These are phyloP conservation scores for Clonostachys byssicola DNA, from an alignment of 2,329 filamentous ascomycete genomes.

Conservation along the genomic window DNA sequence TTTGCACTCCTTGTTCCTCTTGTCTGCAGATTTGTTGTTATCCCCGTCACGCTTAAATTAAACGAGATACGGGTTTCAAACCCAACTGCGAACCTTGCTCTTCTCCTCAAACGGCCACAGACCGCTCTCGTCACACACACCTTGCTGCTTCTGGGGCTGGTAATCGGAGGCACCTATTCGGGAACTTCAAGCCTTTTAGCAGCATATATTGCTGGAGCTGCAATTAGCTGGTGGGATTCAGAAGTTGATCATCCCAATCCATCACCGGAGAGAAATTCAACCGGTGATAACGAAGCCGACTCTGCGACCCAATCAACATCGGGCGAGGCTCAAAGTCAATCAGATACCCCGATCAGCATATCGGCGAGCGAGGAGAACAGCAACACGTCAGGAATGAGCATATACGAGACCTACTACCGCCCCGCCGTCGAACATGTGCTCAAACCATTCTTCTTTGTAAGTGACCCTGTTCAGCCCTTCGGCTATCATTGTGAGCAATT, in stretches of 20 bases:
- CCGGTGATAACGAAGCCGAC: not conserved
- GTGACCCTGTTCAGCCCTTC: slow-evolving; percentile 6
- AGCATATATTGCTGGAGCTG: slow-evolving; percentile 57
- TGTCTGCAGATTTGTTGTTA: slow-evolving; percentile 35
- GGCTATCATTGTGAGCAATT: not conserved
- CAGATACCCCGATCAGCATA: not conserved
- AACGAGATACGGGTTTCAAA: slow-evolving; percentile 22
- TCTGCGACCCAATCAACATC: not conserved
- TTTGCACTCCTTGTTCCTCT: slow-evolving; percentile 45
- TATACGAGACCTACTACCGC: slow-evolving; percentile 34
- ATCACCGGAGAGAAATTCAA: not conserved
- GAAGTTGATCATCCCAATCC: slow-evolving; percentile 15
- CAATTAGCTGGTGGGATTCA: slow-evolving; percentile 55
- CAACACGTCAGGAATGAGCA: not conserved
- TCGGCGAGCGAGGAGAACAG: not conserved
- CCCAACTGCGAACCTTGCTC: slow-evolving; percentile 5
- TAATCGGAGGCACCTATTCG: slow-evolving; percentile 50
- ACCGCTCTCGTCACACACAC: slow-evolving; percentile 42
- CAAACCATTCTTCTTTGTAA: slow-evolving; percentile 70
- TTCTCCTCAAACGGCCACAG: slow-evolving; percentile 6
- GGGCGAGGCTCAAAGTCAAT: not conserved
- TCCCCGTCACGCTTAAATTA: slow-evolving; percentile 26
- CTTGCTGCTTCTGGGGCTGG: slow-evolving; percentile 38
- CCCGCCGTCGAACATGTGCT: slow-evolving; percentile 44
- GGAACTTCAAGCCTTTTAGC: slow-evolving; percentile 61